phyloP scores from a whole-genome alignment of 345 rosid genomes.

The Adansonia digitata region DNA sequence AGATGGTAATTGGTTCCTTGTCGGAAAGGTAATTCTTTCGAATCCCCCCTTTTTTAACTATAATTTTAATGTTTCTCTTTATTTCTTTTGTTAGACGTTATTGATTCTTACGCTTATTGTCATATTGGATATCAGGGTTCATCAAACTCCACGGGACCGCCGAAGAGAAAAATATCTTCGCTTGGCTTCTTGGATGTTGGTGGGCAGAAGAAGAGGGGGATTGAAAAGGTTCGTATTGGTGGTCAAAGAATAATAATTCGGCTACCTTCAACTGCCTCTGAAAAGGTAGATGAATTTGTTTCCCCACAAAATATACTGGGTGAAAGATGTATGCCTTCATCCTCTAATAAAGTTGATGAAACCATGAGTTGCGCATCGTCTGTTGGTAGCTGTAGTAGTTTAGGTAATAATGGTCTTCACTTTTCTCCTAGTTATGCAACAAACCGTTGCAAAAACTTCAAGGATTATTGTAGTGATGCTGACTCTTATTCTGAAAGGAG shows the following conservation, averaged over 20 bases:
- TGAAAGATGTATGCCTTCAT: slow-evolving; percentile 33
- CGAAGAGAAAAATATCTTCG: neutral
- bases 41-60: neutral
- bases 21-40: slow-evolving; percentile 9
- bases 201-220: neutral
- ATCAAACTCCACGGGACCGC: neutral
- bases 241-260: neutral
- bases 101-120: neutral
- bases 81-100: neutral
- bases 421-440: slow-evolving; percentile 20
- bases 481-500: slow-evolving; percentile 31
- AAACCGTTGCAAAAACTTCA: slow-evolving; percentile 29
- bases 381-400: slow-evolving; percentile 63
- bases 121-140: neutral
- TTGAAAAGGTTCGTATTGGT: neutral
- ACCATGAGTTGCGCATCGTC: slow-evolving; percentile 46
- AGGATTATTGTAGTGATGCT: slow-evolving; percentile 38
- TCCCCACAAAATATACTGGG: slow-evolving; percentile 11
- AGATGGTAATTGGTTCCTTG: slow-evolving; percentile 8
- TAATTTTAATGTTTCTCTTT: neutral
- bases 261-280: neutral
- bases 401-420: slow-evolving; percentile 23
- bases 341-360: slow-evolving; percentile 30
- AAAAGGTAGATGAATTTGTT: slow-evolving; percentile 13
- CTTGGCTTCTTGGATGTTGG: neutral